Conservation (phyloP, 371 early-diverging fungal species). For the Mucor sp. region DNA sequence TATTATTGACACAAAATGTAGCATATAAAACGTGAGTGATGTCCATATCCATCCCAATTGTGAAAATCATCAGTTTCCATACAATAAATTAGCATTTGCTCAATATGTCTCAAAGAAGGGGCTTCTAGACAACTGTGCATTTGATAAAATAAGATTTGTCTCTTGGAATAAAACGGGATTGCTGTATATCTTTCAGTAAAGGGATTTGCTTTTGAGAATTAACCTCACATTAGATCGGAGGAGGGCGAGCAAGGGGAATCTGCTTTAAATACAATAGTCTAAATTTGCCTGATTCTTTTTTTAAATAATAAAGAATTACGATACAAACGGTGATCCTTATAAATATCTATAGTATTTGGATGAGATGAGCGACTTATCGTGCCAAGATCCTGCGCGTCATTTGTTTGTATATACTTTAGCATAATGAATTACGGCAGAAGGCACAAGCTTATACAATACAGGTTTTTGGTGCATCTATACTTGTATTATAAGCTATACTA, state of each 20-base stretch:
- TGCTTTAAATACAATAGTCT: neutral
- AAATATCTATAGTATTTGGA: neutral
- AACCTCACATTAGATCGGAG: neutral
- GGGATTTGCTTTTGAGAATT: neutral
- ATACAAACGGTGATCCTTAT: neutral
- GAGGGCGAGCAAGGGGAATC: no score
- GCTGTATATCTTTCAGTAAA: neutral
- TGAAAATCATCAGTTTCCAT: neutral
- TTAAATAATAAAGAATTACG: neutral
- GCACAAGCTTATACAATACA: neutral
- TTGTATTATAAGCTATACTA: no score
- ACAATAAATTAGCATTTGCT: neutral
- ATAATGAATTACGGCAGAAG: neutral
- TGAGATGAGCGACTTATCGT: neutral
- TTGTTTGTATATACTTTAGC: neutral
- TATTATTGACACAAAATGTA: neutral
- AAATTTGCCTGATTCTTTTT: neutral
- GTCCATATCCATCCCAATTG: neutral
- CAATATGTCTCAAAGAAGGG: neutral
- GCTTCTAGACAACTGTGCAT: no score
- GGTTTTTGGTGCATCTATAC: neutral
- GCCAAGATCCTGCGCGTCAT: neutral
- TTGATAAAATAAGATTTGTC: no score
- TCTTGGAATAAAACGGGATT: neutral
- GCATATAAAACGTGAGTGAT: slow-evolving; percentile 4